These are phyloP conservation scores for Dacryopinax spathularia DNA, from an alignment of 768 basidiomycete species.

Conservation along the genomic window DNA sequence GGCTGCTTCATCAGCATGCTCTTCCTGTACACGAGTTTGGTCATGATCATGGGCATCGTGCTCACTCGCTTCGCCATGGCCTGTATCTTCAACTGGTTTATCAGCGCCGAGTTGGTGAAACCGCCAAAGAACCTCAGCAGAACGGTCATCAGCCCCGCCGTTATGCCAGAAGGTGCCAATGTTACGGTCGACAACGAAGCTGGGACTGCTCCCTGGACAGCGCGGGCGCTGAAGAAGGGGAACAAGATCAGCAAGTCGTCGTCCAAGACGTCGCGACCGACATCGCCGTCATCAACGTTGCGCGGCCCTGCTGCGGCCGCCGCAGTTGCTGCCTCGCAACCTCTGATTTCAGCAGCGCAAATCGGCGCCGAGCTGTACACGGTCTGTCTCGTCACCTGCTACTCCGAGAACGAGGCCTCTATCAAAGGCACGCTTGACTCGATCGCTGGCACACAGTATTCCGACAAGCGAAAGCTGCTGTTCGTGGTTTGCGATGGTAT, in stretches of 20 bases:
- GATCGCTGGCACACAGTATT: conserved; percentile 80
- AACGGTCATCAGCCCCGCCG: conserved; percentile 81
- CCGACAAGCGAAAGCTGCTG: conserved; percentile 79
- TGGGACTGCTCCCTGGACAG: conserved; percentile 92
- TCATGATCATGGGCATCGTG: conserved; percentile 83
- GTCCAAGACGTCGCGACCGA: conserved; percentile 39
- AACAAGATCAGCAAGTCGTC: conserved; percentile 12
- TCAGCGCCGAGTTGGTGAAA: conserved; percentile 67
- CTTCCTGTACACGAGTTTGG: conserved; percentile 77
- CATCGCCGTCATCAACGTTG: conserved; percentile 28
- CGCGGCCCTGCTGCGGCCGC: conserved; percentile 37
- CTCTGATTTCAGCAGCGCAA: conserved; percentile 69
- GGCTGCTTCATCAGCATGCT: conserved; percentile 86
- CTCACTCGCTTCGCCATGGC: conserved; percentile 92
- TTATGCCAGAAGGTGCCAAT: conserved; percentile 93
- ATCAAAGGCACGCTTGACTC: conserved; percentile 85
- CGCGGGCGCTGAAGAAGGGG: conserved; percentile 29
- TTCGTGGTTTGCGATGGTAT: conserved; percentile 96
- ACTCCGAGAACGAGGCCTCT: conserved; percentile 91
- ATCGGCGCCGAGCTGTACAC: conserved; percentile 93
- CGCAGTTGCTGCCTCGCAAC: conserved; percentile 20
- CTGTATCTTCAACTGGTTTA: conserved; percentile 91
- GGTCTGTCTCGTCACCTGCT: conserved; percentile 92
- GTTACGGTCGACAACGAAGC: conserved; percentile 78
- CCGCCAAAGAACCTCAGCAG: conserved; percentile 66